A percentile compares a stretch with the other conserved stretches of the same genome.
Conservation (phyloP, 192 early-diverging fungal species). For the Backusella liffmaniae region DNA sequence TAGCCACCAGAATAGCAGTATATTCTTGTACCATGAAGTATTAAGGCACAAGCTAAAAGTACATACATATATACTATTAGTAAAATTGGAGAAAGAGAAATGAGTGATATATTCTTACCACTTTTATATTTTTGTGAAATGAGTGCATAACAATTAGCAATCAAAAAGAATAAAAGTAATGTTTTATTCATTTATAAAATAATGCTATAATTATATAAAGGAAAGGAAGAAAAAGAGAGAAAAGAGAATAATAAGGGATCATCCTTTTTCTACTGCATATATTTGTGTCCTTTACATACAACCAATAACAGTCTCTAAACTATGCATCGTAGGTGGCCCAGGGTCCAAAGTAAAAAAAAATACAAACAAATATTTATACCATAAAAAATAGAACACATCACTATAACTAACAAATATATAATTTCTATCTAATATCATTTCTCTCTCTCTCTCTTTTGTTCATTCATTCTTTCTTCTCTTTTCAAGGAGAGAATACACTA, state of each 20-base stretch:
- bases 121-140: slow-evolving; percentile 4
- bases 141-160: neutral
- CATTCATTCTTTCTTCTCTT: no score
- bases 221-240: neutral
- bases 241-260: neutral
- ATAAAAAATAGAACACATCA: neutral
- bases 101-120: neutral
- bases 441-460: no score
- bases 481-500: no score
- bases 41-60: neutral
- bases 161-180: neutral
- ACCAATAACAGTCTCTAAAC: neutral
- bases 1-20: slow-evolving; percentile 11
- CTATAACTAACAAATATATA: neutral
- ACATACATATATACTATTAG: neutral
- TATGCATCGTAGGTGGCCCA: neutral
- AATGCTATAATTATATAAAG: neutral
- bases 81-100: neutral
- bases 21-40: neutral
- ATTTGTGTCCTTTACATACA: neutral
- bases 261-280: neutral
- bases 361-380: neutral
- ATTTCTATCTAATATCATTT: neutral
- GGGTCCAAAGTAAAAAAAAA: neutral
- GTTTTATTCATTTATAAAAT: neutral